phyloP scores from a whole-genome alignment of 2,329 filamentous ascomycete species.

The Zymoseptoria passerinii region DNA sequence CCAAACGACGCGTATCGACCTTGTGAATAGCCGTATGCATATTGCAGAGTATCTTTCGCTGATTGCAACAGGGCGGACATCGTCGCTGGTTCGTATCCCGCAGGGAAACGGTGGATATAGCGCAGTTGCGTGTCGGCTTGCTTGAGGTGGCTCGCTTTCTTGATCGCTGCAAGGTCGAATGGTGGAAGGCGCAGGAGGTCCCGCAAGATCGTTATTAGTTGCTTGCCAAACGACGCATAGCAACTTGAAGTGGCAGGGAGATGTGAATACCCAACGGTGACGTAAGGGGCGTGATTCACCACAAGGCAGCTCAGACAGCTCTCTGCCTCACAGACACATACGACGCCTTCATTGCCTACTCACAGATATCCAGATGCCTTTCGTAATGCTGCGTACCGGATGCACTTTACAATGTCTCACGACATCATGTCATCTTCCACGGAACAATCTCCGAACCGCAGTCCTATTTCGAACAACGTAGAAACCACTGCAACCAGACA shows the following conservation, averaged over 20 bases:
- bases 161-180: background rate
- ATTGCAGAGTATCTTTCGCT: conserved; percentile 22
- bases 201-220: background rate
- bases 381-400: background rate
- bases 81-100: background rate
- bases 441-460: background rate
- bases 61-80: conserved; percentile 13
- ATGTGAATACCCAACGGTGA: background rate
- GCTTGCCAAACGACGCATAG: background rate
- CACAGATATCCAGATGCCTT: background rate
- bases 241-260: background rate
- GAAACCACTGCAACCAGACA: background rate
- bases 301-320: too few relatives aligned
- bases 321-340: too few relatives aligned
- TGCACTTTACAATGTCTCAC: background rate
- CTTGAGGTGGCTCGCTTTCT: background rate
- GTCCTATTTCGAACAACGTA: background rate
- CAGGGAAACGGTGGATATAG: background rate
- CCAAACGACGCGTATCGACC: conserved; percentile 23
- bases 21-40: conserved; percentile 26
- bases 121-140: background rate
- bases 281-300: background rate
- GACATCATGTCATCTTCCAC: background rate
- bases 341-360: background rate
- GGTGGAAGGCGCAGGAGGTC: background rate